These are phyloP conservation scores for Setaria viridis DNA, from an alignment of 202 grass and related monocot species.

Conservation along the genomic window DNA sequence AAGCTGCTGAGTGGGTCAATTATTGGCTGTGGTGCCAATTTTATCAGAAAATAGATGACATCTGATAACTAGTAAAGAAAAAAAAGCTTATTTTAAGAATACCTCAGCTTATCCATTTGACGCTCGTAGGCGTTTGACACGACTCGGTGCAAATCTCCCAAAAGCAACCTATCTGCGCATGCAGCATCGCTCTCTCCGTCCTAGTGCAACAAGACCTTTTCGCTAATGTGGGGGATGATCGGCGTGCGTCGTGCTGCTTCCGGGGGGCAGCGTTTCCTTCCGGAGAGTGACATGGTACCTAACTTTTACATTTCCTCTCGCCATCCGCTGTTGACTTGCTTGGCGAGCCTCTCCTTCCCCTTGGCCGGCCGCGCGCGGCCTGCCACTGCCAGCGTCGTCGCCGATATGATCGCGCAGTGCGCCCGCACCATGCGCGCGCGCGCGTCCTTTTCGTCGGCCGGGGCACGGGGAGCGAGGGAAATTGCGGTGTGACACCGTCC, in stretches of 20 bases:
- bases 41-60: no score
- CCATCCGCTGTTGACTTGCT: constrained; percentile 47
- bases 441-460: constrained; percentile 1
- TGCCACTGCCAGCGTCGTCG: neutral
- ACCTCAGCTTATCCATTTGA: neutral
- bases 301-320: constrained; percentile 27
- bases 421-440: neutral
- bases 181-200: constrained; percentile 1
- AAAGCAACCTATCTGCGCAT: neutral
- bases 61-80: no score
- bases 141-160: constrained; percentile 5
- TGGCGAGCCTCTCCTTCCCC: neutral
- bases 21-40: no score
- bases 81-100: no score
- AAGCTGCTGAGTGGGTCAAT: no score
- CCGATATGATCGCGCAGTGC: neutral
- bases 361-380: neutral
- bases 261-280: constrained; percentile 40
- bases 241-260: constrained; percentile 36
- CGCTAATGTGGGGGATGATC: neutral
- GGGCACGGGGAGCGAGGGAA: neutral
- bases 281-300: constrained; percentile 43
- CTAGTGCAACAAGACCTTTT: constrained; percentile 21
- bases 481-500: neutral
- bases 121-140: neutral